Evolutionary conservation across 1,139 yeast genomes (phyloP).

Genomic region (Kluyveromyces sp.): DNA sequence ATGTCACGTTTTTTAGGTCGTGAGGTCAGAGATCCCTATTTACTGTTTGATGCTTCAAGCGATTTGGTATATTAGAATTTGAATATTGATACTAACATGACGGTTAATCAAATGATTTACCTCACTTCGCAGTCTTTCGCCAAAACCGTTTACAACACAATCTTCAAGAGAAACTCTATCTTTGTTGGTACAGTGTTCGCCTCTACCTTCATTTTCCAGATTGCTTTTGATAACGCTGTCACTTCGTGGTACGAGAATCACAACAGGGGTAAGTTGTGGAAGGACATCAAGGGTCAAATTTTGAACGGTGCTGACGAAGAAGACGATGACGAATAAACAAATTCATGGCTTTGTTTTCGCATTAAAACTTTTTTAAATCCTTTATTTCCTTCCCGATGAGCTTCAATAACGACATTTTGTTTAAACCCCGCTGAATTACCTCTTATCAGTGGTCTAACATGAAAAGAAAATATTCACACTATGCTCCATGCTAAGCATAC

Average conservation of each 20-base stretch:
- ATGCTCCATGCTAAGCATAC: background rate
- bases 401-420: background rate
- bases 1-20: too few species aligned
- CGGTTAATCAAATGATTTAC: background rate
- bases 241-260: conserved; percentile 79
- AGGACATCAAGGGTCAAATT: conserved; percentile 72
- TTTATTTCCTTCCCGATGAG: background rate
- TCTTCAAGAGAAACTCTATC: conserved; percentile 90
- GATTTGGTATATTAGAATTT: too few species aligned
- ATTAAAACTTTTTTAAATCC: background rate
- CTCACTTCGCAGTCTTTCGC: conserved; percentile 32
- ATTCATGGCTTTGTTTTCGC: too few species aligned
- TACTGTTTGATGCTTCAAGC: too few species aligned
- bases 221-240: conserved; percentile 69
- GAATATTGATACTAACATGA: background rate
- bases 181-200: conserved; percentile 81
- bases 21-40: too few species aligned
- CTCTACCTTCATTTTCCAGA: conserved; percentile 87
- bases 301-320: conserved; percentile 52
- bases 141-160: conserved; percentile 53
- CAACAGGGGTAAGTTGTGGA: conserved; percentile 96
- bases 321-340: conserved; percentile 39
- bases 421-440: background rate
- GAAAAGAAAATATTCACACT: background rate
- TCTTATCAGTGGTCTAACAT: background rate